A percentile compares a stretch with the other conserved stretches of the same genome.
These are phyloP conservation scores for Cutaneotrichosporon sp. DNA, from an alignment of 1,284 basidiomycete genomes.

Conservation along the genomic window DNA sequence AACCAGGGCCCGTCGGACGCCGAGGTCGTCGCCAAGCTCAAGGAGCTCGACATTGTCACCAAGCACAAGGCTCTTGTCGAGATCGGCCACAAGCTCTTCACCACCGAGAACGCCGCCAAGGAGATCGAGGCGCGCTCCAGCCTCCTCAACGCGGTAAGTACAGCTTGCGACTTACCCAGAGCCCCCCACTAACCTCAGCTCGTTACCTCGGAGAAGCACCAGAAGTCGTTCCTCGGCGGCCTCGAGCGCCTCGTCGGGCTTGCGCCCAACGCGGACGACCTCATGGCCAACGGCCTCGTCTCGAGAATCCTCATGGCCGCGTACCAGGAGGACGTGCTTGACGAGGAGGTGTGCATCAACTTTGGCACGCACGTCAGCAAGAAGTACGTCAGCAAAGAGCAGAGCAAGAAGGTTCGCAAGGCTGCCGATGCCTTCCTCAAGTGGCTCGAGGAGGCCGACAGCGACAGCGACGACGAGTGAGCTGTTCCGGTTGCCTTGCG, in stretches of 20 bases:
- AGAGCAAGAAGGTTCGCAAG: constrained; percentile 92
- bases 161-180: background rate
- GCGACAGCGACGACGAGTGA: constrained; percentile 3
- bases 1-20: constrained; percentile 56
- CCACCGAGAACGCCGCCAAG: constrained; percentile 61
- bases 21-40: constrained; percentile 79
- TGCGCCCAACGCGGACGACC: constrained; percentile 57
- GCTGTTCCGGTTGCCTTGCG: background rate
- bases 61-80: constrained; percentile 92
- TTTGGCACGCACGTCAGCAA: constrained; percentile 98
- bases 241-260: constrained; percentile 80
- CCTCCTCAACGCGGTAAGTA: constrained; percentile 78
- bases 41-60: constrained; percentile 90
- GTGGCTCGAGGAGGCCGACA: constrained; percentile 31
- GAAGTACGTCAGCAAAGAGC: constrained; percentile 97
- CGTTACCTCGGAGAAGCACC: constrained; percentile 77
- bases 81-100: constrained; percentile 85
- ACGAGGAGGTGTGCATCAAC: constrained; percentile 84
- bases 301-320: constrained; percentile 89
- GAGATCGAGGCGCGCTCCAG: constrained; percentile 74
- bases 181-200: constrained; percentile 48
- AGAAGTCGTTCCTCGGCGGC: constrained; percentile 90
- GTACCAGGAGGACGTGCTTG: constrained; percentile 90
- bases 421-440: constrained; percentile 93
- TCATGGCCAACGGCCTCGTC: constrained; percentile 41